Percentiles rank a stretch among this genome's conserved stretches.
Evolutionary conservation across 2,329 filamentous ascomycete genomes (phyloP).

Genomic region (Nigrospora sphaerica): DNA sequence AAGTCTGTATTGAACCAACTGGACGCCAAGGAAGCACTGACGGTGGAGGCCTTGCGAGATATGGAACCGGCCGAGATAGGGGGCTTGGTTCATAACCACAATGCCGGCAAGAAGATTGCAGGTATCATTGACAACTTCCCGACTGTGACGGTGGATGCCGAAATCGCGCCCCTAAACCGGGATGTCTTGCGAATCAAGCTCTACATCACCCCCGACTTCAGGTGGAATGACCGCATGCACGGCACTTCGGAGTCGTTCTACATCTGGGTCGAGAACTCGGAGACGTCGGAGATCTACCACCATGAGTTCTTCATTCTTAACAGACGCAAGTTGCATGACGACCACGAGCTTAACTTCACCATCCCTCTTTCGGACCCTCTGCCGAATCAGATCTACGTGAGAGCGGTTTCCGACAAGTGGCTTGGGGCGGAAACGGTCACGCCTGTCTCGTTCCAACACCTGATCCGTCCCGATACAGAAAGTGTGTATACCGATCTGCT

Average conservation of each 20-base stretch:
- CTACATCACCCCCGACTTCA: constrained; percentile 80
- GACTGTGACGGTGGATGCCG: constrained; percentile 80
- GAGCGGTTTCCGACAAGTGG: constrained; percentile 92
- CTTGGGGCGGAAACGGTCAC: constrained; percentile 93
- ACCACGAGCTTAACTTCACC: constrained; percentile 97
- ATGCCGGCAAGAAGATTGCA: constrained; percentile 74
- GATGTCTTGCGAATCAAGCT: constrained; percentile 91
- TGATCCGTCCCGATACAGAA: constrained; percentile 95
- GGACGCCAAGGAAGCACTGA: constrained; percentile 69
- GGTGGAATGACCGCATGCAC: constrained; percentile 90
- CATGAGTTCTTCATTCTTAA: constrained; percentile 95
- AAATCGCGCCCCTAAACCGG: constrained; percentile 91
- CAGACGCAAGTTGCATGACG: constrained; percentile 82
- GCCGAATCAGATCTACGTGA: constrained; percentile 91
- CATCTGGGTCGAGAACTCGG: constrained; percentile 98
- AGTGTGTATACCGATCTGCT: constrained; percentile 94
- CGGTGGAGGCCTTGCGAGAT: constrained; percentile 78
- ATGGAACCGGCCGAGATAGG: constrained; percentile 93
- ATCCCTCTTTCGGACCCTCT: constrained; percentile 91
- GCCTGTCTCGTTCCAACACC: constrained; percentile 92
- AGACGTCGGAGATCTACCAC: constrained; percentile 95
- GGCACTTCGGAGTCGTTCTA: constrained; percentile 95
- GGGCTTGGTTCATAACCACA: constrained; percentile 80
- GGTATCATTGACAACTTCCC: constrained; percentile 87
- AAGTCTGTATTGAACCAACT: constrained; percentile 77